These are phyloP conservation scores for Gossypium sturtianum DNA, from an alignment of 345 rosid genomes.

Conservation along the genomic window DNA sequence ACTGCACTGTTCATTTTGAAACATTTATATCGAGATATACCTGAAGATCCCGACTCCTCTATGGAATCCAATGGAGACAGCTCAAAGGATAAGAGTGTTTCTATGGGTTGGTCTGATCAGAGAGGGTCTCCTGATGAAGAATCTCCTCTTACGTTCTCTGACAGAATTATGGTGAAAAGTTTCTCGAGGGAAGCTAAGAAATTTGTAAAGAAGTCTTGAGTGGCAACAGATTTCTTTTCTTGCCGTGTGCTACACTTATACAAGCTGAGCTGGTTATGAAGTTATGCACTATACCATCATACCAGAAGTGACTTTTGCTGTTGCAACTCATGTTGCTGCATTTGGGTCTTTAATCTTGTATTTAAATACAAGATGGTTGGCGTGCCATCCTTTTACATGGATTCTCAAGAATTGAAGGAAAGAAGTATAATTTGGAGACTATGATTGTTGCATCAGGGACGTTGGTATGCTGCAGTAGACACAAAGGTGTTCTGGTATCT, in stretches of 20 bases:
- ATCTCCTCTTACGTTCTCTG: conserved; percentile 73
- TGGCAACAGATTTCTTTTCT: not conserved
- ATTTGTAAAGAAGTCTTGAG: conserved; percentile 30
- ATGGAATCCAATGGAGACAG: conserved; percentile 23
- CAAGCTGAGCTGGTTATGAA: not conserved
- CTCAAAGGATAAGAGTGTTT: conserved; percentile 25
- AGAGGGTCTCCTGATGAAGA: conserved; percentile 55
- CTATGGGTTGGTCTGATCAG: conserved; percentile 42
- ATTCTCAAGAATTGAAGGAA: not conserved
- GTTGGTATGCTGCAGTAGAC: not conserved
- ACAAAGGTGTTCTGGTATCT: not conserved
- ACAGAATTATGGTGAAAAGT: conserved; percentile 34
- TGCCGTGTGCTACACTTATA: not conserved
- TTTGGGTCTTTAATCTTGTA: not conserved
- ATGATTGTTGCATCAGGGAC: not conserved
- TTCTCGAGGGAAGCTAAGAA: conserved; percentile 61
- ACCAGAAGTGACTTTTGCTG: not conserved
- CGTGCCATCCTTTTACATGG: not conserved
- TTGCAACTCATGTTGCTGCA: not conserved
- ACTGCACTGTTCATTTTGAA: conserved; percentile 89
- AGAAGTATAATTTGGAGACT: not conserved
- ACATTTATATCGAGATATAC: conserved; percentile 71
- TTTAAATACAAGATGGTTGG: not conserved
- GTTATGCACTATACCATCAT: not conserved
- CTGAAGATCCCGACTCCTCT: conserved; percentile 43